Percentiles rank a stretch among this genome's conserved stretches.
Evolutionary conservation across 2,329 filamentous ascomycete genomes (phyloP).

Genomic region (Penicillium freii): DNA sequence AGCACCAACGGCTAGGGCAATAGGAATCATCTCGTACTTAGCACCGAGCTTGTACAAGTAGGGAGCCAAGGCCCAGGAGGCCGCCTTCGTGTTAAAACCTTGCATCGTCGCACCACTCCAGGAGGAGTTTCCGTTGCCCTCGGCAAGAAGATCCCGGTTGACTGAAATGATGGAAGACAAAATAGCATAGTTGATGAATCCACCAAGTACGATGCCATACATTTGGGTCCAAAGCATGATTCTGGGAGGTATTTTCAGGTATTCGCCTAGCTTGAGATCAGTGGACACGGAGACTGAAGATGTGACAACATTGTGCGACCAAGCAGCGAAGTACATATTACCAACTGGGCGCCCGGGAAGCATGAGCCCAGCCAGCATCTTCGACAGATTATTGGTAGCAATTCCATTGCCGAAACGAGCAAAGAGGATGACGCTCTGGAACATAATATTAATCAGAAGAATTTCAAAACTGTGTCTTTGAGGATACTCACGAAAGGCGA

Average conservation of each 20-base stretch:
- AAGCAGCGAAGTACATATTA: slow-evolving; percentile 59
- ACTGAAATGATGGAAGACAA: slow-evolving; percentile 55
- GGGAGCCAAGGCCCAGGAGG: slow-evolving; percentile 49
- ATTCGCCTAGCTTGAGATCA: slow-evolving; percentile 60
- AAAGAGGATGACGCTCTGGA: slow-evolving; percentile 52
- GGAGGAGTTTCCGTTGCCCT: slow-evolving; percentile 49
- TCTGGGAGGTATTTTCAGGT: slow-evolving; percentile 55
- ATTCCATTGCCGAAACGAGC: slow-evolving; percentile 57
- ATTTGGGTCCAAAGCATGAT: slow-evolving; percentile 58
- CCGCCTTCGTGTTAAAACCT: slow-evolving; percentile 36
- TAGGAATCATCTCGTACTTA: slow-evolving; percentile 44
- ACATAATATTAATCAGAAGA: slow-evolving; percentile 1
- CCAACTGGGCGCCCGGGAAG: slow-evolving; percentile 53
- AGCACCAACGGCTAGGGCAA: slow-evolving; percentile 51
- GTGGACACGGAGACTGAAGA: slow-evolving; percentile 52
- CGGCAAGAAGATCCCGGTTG: slow-evolving; percentile 49
- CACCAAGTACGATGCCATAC: slow-evolving; percentile 56
- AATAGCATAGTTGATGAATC: slow-evolving; percentile 54
- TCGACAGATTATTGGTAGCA: slow-evolving; percentile 58
- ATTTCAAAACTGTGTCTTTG: not conserved
- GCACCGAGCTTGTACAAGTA: slow-evolving; percentile 55
- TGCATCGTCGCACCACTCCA: slow-evolving; percentile 57
- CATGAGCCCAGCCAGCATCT: slow-evolving; percentile 55
- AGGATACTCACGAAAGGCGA: slow-evolving; percentile 22
- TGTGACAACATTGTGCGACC: slow-evolving; percentile 58